phyloP scores from a whole-genome alignment of 257 asterid genomes.

The Pogostemon cablin region DNA sequence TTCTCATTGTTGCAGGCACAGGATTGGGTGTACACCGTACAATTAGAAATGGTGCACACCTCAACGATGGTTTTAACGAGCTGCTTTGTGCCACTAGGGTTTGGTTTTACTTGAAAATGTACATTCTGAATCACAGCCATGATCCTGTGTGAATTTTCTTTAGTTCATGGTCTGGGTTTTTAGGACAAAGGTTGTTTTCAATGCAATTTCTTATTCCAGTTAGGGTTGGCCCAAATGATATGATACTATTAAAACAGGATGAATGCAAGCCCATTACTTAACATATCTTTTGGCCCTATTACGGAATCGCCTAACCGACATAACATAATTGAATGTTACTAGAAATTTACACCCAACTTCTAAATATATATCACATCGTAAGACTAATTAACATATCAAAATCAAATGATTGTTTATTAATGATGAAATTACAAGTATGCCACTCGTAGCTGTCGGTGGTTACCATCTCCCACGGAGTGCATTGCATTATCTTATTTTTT shows the following conservation, averaged over 20 bases:
- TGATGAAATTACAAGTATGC: too few relatives aligned
- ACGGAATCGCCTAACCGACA: too few relatives aligned
- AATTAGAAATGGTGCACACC: not conserved
- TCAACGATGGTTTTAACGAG: not conserved
- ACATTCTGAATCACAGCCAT: not conserved
- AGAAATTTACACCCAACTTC: too few relatives aligned
- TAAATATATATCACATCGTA: too few relatives aligned
- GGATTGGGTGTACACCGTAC: not conserved
- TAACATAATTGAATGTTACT: too few relatives aligned
- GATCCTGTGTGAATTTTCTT: not conserved
- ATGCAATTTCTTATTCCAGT: not conserved
- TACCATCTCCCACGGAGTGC: not conserved
- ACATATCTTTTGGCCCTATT: too few relatives aligned
- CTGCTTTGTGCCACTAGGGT: not conserved
- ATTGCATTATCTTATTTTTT: not conserved
- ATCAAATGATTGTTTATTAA: too few relatives aligned
- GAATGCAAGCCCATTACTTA: too few relatives aligned
- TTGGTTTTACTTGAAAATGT: not conserved
- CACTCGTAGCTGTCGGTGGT: not conserved
- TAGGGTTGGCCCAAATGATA: too few relatives aligned
- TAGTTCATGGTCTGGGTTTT: not conserved
- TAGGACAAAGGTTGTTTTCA: slow-evolving; percentile 10
- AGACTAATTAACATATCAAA: too few relatives aligned
- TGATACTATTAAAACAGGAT: too few relatives aligned
- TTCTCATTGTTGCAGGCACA: not conserved